These are phyloP conservation scores for Aspergillus quadricinctus DNA, from an alignment of 2,329 filamentous ascomycete genomes.

Conservation along the genomic window DNA sequence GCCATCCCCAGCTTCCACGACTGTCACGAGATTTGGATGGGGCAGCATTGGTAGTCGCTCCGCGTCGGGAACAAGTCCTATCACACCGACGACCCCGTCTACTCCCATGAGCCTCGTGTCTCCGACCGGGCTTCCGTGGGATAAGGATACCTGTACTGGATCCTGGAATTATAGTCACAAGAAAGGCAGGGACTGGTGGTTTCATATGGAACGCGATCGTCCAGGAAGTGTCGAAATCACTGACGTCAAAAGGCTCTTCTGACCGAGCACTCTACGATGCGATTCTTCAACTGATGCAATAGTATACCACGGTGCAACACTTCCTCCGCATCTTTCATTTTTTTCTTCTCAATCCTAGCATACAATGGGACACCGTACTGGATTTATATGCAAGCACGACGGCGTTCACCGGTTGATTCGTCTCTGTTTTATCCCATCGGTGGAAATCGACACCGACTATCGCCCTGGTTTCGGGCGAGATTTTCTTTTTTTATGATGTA, in stretches of 20 bases:
- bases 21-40: slow-evolving; percentile 32
- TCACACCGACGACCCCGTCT: slow-evolving; percentile 28
- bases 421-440: not conserved
- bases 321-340: not conserved
- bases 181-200: slow-evolving; percentile 42
- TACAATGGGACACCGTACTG: not conserved
- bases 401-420: slow-evolving; percentile 4
- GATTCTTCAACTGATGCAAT: not conserved
- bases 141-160: slow-evolving; percentile 41
- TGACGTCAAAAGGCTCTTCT: slow-evolving; percentile 33
- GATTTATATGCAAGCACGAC: not conserved
- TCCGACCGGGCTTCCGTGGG: slow-evolving; percentile 31
- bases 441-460: not conserved
- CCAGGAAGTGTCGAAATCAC: slow-evolving; percentile 29
- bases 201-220: slow-evolving; percentile 41
- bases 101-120: slow-evolving; percentile 29
- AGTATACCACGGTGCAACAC: not conserved
- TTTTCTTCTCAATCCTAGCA: not conserved
- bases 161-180: slow-evolving; percentile 41
- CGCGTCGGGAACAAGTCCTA: slow-evolving; percentile 23
- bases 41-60: slow-evolving; percentile 32
- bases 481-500: not conserved
- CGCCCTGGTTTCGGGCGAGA: not conserved
- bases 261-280: slow-evolving; percentile 3
- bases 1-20: slow-evolving; percentile 28